phyloP scores from a whole-genome alignment of 2,329 filamentous ascomycete species.

The Lachnum nothofagi region DNA sequence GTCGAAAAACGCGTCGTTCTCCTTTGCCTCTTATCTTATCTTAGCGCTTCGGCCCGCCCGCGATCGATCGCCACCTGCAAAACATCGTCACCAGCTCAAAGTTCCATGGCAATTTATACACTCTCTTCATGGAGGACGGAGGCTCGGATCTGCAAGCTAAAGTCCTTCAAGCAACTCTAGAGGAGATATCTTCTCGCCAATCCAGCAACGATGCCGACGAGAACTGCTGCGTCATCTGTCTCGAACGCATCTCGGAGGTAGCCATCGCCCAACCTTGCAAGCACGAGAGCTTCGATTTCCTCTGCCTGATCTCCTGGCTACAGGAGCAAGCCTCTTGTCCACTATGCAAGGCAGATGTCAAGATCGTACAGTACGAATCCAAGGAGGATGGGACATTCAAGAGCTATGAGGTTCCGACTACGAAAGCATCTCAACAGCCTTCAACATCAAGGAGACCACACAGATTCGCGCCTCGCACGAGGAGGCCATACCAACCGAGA shows the following conservation, averaged over 20 bases:
- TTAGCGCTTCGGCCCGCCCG: background rate
- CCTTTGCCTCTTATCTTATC: slow-evolving; percentile 11
- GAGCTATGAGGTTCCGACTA: slow-evolving; percentile 49
- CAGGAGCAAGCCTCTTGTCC: slow-evolving; percentile 69
- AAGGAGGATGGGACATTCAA: slow-evolving; percentile 48
- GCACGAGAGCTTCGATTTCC: slow-evolving; percentile 77
- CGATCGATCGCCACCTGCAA: background rate
- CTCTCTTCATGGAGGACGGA: slow-evolving; percentile 32
- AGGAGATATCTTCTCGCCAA: slow-evolving; percentile 35
- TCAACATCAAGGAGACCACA: slow-evolving; percentile 6
- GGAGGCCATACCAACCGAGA: slow-evolving; percentile 17
- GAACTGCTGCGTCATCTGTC: slow-evolving; percentile 78
- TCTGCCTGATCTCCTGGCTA: slow-evolving; percentile 80
- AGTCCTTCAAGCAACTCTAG: slow-evolving; percentile 40
- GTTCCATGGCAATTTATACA: background rate
- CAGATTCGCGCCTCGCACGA: slow-evolving; percentile 11
- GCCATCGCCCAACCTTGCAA: slow-evolving; percentile 71
- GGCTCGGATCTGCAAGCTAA: slow-evolving; percentile 38
- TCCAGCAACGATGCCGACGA: slow-evolving; percentile 31
- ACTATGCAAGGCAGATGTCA: slow-evolving; percentile 60
- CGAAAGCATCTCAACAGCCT: slow-evolving; percentile 5
- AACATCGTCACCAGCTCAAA: background rate
- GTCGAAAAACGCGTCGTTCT: background rate
- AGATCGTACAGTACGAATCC: slow-evolving; percentile 62
- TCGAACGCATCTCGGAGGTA: slow-evolving; percentile 67